These are phyloP conservation scores for Aspergillus incahuasiensis DNA, from an alignment of 495 filamentous ascomycete species.

Conservation along the genomic window DNA sequence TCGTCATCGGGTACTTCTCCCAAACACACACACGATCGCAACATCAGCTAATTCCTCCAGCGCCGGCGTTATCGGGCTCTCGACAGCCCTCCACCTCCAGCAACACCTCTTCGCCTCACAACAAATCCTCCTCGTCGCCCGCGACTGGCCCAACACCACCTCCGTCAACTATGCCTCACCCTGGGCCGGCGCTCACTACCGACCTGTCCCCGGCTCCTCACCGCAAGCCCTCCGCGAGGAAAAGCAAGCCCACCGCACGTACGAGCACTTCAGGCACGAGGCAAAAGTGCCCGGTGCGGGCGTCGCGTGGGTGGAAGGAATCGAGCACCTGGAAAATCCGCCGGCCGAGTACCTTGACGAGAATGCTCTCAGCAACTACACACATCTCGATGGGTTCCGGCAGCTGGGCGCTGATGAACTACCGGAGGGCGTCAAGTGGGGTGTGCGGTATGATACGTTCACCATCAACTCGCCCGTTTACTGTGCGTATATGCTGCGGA, in stretches of 20 bases:
- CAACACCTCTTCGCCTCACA: constrained; percentile 29
- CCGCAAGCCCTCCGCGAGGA: constrained; percentile 43
- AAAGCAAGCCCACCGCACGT: constrained; percentile 47
- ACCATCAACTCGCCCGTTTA: constrained; percentile 62
- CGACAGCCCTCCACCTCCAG: constrained; percentile 48
- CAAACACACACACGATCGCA: background rate
- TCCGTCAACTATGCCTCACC: constrained; percentile 61
- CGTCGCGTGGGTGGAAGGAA: constrained; percentile 47
- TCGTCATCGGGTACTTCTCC: constrained; percentile 40
- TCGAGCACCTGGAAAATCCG: constrained; percentile 58
- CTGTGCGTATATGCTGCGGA: constrained; percentile 49
- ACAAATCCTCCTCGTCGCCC: constrained; percentile 50
- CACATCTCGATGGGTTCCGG: constrained; percentile 42
- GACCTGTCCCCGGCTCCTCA: constrained; percentile 46
- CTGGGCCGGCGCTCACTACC: constrained; percentile 63
- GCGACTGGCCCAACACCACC: constrained; percentile 48
- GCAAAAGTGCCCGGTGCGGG: constrained; percentile 42
- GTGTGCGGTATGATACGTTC: constrained; percentile 53
- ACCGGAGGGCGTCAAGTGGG: constrained; percentile 48
- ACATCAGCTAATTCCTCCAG: background rate
- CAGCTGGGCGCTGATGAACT: constrained; percentile 33
- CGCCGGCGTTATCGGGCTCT: constrained; percentile 56
- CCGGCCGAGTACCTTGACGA: constrained; percentile 38
- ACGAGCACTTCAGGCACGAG: constrained; percentile 41
- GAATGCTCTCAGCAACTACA: constrained; percentile 23